phyloP scores from a whole-genome alignment of 164 flowering plant species.

The Berberis thunbergii region DNA sequence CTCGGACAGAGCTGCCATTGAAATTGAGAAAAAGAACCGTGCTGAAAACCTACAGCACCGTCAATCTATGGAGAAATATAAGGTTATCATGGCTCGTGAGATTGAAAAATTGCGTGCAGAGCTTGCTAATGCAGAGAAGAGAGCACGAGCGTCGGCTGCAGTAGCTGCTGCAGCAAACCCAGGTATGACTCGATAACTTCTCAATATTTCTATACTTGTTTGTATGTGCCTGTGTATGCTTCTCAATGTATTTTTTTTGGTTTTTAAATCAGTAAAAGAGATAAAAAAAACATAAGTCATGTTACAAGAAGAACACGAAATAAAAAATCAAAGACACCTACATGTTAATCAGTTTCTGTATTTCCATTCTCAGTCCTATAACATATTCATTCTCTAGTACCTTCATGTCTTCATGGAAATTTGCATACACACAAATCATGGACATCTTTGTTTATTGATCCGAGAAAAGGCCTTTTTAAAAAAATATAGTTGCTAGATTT shows the following conservation, averaged over 20 bases:
- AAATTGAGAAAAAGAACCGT: conserved; percentile 51
- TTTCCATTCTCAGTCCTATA: no score
- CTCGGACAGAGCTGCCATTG: conserved; percentile 51
- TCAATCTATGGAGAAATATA: conserved; percentile 50
- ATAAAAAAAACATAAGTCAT: no score
- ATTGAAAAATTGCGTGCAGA: conserved; percentile 48
- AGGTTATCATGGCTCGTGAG: conserved; percentile 39
- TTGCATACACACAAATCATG: background rate
- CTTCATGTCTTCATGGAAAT: background rate
- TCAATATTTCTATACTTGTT: background rate
- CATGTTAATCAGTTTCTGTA: no score
- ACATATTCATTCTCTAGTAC: no score
- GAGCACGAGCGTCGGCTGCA: conserved; percentile 55
- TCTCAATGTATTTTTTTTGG: background rate
- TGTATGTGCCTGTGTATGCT: background rate
- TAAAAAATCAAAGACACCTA: no score
- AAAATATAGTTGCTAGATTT: background rate
- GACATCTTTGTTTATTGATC: background rate
- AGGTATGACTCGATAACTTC: conserved; percentile 19
- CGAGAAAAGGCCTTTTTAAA: background rate
- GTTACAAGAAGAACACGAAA: no score
- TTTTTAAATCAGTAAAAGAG: background rate
- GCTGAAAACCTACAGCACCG: conserved; percentile 45
- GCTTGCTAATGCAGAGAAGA: conserved; percentile 61
- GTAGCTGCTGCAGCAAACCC: conserved; percentile 40